Evolutionary conservation across 2,329 filamentous ascomycete species (phyloP).

Genomic region (Fusarium haematococcum): DNA sequence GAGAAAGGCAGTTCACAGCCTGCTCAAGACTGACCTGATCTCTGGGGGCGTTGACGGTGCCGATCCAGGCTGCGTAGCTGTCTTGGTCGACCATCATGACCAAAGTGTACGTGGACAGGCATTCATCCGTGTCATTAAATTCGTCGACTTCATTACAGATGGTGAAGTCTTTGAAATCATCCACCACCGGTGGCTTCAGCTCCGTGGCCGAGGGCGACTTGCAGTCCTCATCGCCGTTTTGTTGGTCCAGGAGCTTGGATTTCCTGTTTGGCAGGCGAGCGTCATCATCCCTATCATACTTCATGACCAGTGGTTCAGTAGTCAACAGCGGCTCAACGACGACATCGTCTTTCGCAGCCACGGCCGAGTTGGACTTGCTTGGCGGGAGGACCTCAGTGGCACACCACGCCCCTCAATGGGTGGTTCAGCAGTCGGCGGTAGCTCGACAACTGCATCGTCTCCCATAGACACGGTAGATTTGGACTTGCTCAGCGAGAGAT

Average conservation of each 20-base stretch:
- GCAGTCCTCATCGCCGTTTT: not conserved
- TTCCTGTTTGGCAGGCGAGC: not conserved
- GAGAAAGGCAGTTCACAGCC: not conserved
- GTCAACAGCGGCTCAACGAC: not conserved
- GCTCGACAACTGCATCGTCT: not conserved
- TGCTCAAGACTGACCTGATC: not conserved
- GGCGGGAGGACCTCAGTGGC: not conserved
- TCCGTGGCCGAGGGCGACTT: not conserved
- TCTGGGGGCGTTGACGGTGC: not conserved
- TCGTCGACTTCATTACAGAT: not conserved
- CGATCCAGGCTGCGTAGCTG: not conserved
- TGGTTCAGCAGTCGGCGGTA: not conserved
- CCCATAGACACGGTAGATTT: not conserved
- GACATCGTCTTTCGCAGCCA: not conserved
- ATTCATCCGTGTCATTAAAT: not conserved
- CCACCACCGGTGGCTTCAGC: not conserved
- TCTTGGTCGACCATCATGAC: not conserved
- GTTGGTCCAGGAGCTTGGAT: not conserved
- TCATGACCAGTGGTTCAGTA: not conserved
- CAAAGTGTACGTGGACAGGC: not conserved
- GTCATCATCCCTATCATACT: not conserved
- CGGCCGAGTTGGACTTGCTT: not conserved
- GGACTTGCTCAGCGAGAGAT: not conserved
- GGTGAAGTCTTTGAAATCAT: not conserved
- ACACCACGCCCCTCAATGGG: not conserved